phyloP scores from a whole-genome alignment of 106 monocot genomes.

The Dendrobium nobile region DNA sequence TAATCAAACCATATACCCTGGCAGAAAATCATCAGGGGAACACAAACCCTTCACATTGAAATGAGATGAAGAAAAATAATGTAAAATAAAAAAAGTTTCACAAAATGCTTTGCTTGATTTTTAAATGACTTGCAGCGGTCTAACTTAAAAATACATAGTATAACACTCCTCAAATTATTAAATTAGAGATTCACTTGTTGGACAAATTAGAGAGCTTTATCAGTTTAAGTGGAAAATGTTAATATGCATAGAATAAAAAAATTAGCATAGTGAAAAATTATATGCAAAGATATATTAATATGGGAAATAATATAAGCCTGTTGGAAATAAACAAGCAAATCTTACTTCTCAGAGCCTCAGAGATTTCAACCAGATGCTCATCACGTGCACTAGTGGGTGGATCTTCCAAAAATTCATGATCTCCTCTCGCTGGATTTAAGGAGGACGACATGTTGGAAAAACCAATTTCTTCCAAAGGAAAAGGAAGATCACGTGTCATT shows the following conservation, averaged over 20 bases:
- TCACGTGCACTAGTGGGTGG: conserved; percentile 41
- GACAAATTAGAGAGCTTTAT: background rate
- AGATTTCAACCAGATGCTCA: conserved; percentile 90
- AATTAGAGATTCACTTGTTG: background rate
- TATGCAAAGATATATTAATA: background rate
- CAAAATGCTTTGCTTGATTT: background rate
- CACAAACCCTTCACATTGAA: background rate
- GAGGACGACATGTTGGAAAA: conserved; percentile 18
- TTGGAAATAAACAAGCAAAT: background rate
- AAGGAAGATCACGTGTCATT: conserved; percentile 22
- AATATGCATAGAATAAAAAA: background rate
- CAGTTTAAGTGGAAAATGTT: background rate
- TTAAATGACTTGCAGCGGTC: background rate
- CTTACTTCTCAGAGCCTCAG: conserved; percentile 95
- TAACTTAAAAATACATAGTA: background rate
- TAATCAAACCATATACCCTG: background rate
- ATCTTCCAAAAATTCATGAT: conserved; percentile 42
- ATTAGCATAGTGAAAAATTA: background rate
- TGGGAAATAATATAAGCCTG: background rate
- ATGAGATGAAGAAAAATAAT: no score
- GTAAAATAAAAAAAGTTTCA: no score
- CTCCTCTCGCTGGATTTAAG: conserved; percentile 35
- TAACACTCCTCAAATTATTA: background rate
- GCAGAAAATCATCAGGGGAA: background rate
- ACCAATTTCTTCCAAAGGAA: conserved; percentile 44